These are phyloP conservation scores for Boletus sp. DNA, from an alignment of 1,284 basidiomycete species.

Conservation along the genomic window DNA sequence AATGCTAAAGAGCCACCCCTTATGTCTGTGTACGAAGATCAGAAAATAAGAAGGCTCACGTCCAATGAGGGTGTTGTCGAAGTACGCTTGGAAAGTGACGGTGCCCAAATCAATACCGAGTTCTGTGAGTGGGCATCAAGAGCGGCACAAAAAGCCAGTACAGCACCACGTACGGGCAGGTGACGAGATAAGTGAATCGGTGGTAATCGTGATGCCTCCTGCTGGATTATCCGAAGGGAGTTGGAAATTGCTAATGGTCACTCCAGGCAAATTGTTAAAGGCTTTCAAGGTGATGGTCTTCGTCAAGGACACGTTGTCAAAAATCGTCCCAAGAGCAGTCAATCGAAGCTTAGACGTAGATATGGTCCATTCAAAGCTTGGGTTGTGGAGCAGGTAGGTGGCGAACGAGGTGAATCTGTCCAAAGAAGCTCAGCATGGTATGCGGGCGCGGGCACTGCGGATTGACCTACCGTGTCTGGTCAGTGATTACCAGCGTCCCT, in stretches of 20 bases:
- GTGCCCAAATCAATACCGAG: conserved; percentile 72
- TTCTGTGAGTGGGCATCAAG: conserved; percentile 36
- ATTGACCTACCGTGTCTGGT: conserved; percentile 41
- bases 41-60: conserved; percentile 39
- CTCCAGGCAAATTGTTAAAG: conserved; percentile 66
- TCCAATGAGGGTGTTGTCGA: conserved; percentile 49
- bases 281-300: conserved; percentile 69
- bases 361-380: conserved; percentile 69
- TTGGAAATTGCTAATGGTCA: conserved; percentile 68
- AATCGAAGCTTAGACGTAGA: conserved; percentile 60
- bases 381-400: conserved; percentile 62
- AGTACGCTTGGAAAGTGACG: conserved; percentile 63
- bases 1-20: conserved; percentile 40
- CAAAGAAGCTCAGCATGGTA: not conserved
- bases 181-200: conserved; percentile 65
- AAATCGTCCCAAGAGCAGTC: conserved; percentile 65
- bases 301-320: conserved; percentile 60
- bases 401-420: conserved; percentile 65
- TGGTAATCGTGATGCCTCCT: conserved; percentile 69
- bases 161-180: conserved; percentile 49
- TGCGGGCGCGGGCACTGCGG: not conserved
- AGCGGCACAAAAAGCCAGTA: not conserved
- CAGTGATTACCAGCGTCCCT: conserved; percentile 53
- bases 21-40: not conserved
- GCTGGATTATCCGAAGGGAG: conserved; percentile 60